Conservation (phyloP, 495 filamentous ascomycete species). For the Amniculicola lignicola region DNA sequence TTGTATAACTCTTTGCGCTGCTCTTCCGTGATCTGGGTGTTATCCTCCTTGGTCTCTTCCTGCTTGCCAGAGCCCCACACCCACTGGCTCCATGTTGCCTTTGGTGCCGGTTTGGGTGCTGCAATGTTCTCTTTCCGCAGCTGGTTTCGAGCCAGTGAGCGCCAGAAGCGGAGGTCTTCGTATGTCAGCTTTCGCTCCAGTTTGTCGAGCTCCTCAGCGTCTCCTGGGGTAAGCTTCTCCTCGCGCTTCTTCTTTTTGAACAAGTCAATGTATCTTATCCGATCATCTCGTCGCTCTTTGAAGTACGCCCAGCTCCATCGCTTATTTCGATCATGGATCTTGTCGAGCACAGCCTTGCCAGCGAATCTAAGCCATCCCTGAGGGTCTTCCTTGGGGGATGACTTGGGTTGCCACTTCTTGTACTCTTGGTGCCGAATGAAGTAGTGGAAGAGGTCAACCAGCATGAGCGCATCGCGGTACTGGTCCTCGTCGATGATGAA, state of each 20-base stretch:
- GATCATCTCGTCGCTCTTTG: constrained; percentile 84
- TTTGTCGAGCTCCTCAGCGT: constrained; percentile 66
- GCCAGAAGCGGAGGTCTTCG: constrained; percentile 95
- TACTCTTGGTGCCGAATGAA: constrained; percentile 98
- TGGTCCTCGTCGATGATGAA: constrained; percentile 94
- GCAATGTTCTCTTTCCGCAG: constrained; percentile 90
- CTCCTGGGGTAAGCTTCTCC: constrained; percentile 64
- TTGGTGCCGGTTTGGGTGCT: constrained; percentile 63
- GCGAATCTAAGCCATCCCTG: constrained; percentile 89
- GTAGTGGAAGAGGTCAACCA: constrained; percentile 96
- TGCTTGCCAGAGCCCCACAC: constrained; percentile 64
- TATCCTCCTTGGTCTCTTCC: constrained; percentile 59
- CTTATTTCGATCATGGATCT: constrained; percentile 88
- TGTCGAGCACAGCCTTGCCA: constrained; percentile 78
- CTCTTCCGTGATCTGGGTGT: constrained; percentile 83
- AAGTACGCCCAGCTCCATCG: constrained; percentile 95
- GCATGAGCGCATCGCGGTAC: constrained; percentile 94
- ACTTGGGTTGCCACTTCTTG: constrained; percentile 87
- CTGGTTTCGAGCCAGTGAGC: constrained; percentile 89
- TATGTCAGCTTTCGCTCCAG: constrained; percentile 88
- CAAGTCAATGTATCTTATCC: constrained; percentile 80
- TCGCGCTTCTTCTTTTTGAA: constrained; percentile 92
- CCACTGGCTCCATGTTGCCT: constrained; percentile 84
- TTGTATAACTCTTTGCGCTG: constrained; percentile 95
- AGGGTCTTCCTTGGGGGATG: constrained; percentile 82